Evolutionary conservation across 495 filamentous ascomycete species (phyloP).

Genomic region (Aspergillus nanangensis): DNA sequence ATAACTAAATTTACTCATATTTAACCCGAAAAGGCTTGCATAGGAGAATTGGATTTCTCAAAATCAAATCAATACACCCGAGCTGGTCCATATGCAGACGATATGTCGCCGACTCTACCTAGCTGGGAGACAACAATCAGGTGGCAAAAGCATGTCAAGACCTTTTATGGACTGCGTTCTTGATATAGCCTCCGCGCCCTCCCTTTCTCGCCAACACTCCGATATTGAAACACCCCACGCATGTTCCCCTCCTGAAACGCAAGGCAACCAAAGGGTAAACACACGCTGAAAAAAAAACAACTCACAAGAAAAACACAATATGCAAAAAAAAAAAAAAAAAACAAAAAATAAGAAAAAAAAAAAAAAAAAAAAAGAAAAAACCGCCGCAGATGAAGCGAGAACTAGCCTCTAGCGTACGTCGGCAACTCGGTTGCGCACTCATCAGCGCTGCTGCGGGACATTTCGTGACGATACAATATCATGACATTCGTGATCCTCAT

Average conservation of each 20-base stretch:
- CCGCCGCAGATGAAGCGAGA: constrained; percentile 15
- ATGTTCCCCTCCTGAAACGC: neutral
- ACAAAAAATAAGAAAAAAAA: no score
- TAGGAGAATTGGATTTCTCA: no score
- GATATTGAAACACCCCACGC: neutral
- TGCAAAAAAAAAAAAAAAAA: constrained; percentile 19
- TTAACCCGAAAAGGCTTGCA: neutral
- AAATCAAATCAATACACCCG: constrained; percentile 1
- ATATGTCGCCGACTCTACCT: neutral
- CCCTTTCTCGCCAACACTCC: constrained; percentile 1
- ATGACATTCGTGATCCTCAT: constrained; percentile 48
- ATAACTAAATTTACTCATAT: neutral
- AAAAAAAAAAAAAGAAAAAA: constrained; percentile 21
- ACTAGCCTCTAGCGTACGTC: constrained; percentile 20
- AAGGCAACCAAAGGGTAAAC: constrained; percentile 12
- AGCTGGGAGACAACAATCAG: no score
- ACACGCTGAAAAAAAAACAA: constrained; percentile 6
- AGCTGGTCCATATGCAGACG: neutral
- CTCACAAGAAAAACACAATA: constrained; percentile 4
- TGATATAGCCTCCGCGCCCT: no score
- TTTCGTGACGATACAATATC: constrained; percentile 43
- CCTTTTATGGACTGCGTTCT: no score
- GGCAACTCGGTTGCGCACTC: constrained; percentile 21
- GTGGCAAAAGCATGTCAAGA: neutral
- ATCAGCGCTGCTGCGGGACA: constrained; percentile 18